Base-by-base conservation (phyloP, 1,139 yeast genomes). In the Candida pseudocylindracea region DNA sequence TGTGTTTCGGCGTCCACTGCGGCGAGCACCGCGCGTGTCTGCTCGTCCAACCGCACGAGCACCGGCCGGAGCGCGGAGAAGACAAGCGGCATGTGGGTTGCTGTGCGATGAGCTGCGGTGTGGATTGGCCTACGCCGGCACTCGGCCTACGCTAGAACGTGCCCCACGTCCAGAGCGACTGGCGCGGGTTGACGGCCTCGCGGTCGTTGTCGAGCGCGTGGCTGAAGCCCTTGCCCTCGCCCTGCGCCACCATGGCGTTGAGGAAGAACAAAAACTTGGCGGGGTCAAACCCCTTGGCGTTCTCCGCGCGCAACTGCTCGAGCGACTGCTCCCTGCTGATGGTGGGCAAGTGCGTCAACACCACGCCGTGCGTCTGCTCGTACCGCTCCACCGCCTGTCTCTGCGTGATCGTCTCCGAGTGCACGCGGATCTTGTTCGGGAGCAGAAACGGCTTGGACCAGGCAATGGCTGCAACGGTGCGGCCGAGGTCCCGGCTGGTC, bases 161-260 rank as follows among this genome's bases (percentile, higher is more conserved):
- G 12, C 45, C 53, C 74, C 75, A 69, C 41, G 58, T 60, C 64
- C 71, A 69, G 32, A 60, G 41, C 2, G 53, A 45, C 45, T 64
- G 63, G 12, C 55, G 56, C 1, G 76, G 76, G 45, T 70, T 70
- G 35, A 70, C 54, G 29, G 63, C 41, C 41, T 70, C 75, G 35
- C 59, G 57, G 32, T 67, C 63, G 38, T 51, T 51, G 9, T 41
- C 36, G 6, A 15, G 20, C 13, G 7, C 25, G 27, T 33, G 34
- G 12, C 8, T 7, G 7, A 31, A 28, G n/a, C 37, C 38, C 12
- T 30, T 29, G 9, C 34, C 43, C 13, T 12, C 25, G 8, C 41
- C 42, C 30, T 35, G 37, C 3, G 40, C 33, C 4, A 34, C 28
- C 10, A 38, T 12, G 9, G 32, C 37, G 8, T 38, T 35, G 34